Percentiles rank a stretch among this genome's conserved stretches.
Conservation (phyloP, 2,329 filamentous ascomycete species). For the Trichoderma asperellum region DNA sequence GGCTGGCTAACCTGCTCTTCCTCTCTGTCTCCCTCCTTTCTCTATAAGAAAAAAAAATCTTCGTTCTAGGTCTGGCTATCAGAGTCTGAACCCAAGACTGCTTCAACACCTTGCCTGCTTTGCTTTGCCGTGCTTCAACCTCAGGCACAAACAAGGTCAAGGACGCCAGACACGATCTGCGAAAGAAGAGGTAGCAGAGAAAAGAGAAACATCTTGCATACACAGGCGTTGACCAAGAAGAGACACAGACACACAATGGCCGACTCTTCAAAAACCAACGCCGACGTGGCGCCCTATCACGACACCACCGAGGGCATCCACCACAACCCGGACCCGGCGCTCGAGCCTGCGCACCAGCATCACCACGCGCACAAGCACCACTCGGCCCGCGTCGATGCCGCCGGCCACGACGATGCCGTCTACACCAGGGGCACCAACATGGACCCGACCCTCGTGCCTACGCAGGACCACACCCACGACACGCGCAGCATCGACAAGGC, state of each 20-base stretch:
- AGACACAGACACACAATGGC: conserved; percentile 10
- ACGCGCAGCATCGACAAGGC: conserved; percentile 43
- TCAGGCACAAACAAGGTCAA: background rate
- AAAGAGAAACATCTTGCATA: background rate
- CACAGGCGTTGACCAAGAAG: background rate
- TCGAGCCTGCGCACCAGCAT: conserved; percentile 48
- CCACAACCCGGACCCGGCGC: conserved; percentile 41
- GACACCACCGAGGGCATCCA: conserved; percentile 31
- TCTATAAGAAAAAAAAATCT: background rate
- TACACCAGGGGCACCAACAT: conserved; percentile 51
- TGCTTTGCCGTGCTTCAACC: conserved; percentile 10
- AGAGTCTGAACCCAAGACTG: background rate
- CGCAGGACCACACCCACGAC: conserved; percentile 38
- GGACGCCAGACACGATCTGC: background rate
- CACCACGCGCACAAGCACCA: conserved; percentile 51
- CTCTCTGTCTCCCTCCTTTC: background rate
- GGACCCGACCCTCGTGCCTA: conserved; percentile 43
- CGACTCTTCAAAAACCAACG: conserved; percentile 8
- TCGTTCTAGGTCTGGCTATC: background rate
- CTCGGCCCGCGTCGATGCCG: conserved; percentile 41
- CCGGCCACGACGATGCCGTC: conserved; percentile 47
- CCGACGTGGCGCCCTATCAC: conserved; percentile 14
- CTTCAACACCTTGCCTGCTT: conserved; percentile 6
- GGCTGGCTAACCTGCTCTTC: conserved; percentile 23
- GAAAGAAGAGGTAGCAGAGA: conserved; percentile 3